phyloP scores from a whole-genome alignment of 2,329 filamentous ascomycete genomes.

The Fulvia fulva region DNA sequence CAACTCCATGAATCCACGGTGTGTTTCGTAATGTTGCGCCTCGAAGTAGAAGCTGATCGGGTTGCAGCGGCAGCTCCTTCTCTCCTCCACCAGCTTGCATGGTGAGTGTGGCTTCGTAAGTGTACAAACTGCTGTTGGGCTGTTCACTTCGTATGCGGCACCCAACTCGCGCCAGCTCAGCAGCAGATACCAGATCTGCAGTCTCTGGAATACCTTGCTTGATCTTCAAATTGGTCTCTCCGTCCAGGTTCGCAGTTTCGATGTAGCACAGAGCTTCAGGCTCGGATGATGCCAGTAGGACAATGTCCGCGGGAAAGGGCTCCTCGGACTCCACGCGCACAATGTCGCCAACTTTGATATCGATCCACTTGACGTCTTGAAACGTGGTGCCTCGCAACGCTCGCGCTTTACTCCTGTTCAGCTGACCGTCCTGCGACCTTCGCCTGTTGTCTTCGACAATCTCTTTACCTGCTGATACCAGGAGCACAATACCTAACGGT shows the following conservation, averaged over 20 bases:
- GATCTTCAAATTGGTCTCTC: conserved; percentile 97
- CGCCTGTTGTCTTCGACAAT: conserved; percentile 89
- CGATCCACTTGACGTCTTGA: conserved; percentile 85
- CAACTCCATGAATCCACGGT: conserved; percentile 91
- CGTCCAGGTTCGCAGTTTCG: conserved; percentile 95
- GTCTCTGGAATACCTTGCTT: conserved; percentile 97
- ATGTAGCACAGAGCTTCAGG: conserved; percentile 98
- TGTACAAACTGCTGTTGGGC: conserved; percentile 96
- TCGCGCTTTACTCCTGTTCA: conserved; percentile 83
- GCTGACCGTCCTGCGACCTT: conserved; percentile 75
- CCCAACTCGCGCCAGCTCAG: conserved; percentile 78
- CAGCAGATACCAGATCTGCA: conserved; percentile 76
- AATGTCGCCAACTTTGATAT: conserved; percentile 88
- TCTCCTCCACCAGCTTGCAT: conserved; percentile 87
- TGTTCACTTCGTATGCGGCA: conserved; percentile 91
- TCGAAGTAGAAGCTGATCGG: conserved; percentile 87
- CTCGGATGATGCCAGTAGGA: conserved; percentile 89
- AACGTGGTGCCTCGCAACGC: conserved; percentile 82
- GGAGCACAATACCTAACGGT: conserved; percentile 80
- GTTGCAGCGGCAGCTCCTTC: conserved; percentile 83
- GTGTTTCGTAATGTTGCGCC: conserved; percentile 94
- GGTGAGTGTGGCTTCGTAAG: conserved; percentile 92
- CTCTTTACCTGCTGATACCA: conserved; percentile 96
- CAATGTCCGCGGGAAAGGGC: conserved; percentile 89
- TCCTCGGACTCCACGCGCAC: conserved; percentile 91